Evolutionary conservation across 2,329 filamentous ascomycete species (phyloP), one percentile per base, ranked within the genome.

Genomic region (Remersonia thermophila): DNA sequence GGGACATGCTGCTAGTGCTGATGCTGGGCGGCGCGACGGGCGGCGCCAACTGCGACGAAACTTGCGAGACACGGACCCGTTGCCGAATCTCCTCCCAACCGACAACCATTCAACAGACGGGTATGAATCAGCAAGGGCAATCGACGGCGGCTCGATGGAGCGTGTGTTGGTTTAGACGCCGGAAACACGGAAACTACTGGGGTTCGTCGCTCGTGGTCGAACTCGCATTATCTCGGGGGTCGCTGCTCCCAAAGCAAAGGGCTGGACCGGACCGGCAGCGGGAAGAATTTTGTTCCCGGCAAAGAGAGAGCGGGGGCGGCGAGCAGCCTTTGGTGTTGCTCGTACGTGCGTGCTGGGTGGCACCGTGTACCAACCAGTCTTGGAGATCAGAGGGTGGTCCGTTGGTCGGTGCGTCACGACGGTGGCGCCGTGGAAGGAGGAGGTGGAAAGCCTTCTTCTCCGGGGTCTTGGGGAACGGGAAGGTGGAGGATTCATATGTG

Each of bases 1-100:
- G 66, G 55, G 66, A 62, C 66, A 71, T 69, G 20, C 20, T 23
- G 20, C 9, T 23, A 9, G 5, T 23, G 9, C 5, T 9, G 9
- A 23, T 23, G 52, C 54, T 58, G 42, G 27, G 11, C 7, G 20
- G 9, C 30, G 23, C 7, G 13, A 10, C 7, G 17, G 34, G 8
- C 14, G 33, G 17, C 7, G 16, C 33, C 25, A 31, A 23, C 15
- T 36, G 35, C 32, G 28, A 27, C 16, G 35, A 17, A 15, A 23
- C 12, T 10, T 3, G 27, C 7, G 29, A 30, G 31, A 14, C 35
- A 15, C 20, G 35, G 17, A 31, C n/a, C 14, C 18, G 12, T 23
- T 23, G 20, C 16, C 27, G 33, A 29, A 28, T 29, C 29, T 30
- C 23, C 30, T 37, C 35, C 33, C 31, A 37, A 28, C 36, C 32